Conservation (phyloP, 2,329 filamentous ascomycete genomes). For the Venturiaceae sp. region DNA sequence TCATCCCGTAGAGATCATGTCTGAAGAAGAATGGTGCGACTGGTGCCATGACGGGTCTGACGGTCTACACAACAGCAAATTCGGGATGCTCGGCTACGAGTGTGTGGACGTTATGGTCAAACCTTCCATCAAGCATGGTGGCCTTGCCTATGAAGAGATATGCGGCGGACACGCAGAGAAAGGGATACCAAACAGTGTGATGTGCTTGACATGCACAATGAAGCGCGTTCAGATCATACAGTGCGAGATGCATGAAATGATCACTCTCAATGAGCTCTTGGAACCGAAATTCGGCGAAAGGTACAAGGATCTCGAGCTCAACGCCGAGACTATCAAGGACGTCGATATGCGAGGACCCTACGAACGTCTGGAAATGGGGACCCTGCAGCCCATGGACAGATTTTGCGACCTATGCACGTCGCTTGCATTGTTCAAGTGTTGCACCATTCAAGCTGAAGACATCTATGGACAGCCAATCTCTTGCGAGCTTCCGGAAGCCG, state of each 20-base stretch:
- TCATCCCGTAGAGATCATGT: neutral
- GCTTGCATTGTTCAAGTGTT: neutral
- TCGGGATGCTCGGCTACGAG: neutral
- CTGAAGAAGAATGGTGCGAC: neutral
- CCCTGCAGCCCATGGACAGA: neutral
- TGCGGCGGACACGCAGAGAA: neutral
- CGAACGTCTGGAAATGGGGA: neutral
- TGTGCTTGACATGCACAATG: constrained; percentile 2
- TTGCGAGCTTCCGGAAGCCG: neutral
- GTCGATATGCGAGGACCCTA: neutral
- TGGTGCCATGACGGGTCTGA: neutral
- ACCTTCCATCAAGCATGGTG: neutral
- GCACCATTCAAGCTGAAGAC: neutral
- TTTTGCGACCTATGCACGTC: constrained; percentile 3
- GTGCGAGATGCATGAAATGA: neutral
- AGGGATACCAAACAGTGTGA: neutral
- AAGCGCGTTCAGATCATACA: neutral
- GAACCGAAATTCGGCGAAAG: neutral
- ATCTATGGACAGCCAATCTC: neutral
- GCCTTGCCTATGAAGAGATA: neutral
- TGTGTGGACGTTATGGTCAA: neutral
- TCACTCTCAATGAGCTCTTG: neutral
- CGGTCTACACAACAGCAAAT: neutral
- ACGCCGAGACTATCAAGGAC: neutral
- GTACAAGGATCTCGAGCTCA: neutral